Base-by-base conservation (phyloP, 2,329 filamentous ascomycete species). In the Gaeumannomyces sp. region DNA sequence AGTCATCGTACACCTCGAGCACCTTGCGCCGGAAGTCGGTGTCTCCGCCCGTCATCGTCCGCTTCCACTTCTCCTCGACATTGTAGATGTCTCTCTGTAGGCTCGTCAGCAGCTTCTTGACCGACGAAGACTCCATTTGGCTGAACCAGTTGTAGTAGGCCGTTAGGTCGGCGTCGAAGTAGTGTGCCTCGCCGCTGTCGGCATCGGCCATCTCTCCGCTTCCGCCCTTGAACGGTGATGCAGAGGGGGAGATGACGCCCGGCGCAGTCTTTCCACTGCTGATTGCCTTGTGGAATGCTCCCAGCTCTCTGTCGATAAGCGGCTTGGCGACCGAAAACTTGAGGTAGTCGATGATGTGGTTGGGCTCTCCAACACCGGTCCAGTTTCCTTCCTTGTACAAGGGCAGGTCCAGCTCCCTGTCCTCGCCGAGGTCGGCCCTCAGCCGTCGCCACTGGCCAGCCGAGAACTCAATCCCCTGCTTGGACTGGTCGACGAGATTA, bases 261-360 rank as follows among this genome's bases (percentile, higher is more conserved):
- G n/a, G 45, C 7, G 7, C 45, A 0, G 8, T 53, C 45, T 53
- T n/a, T n/a, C 8, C n/a, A 13, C 19, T 45, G n/a, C 70, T 50
- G 19, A 77, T 69, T 8, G 68, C 67, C 0, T 70, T 45, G 6
- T 74, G 61, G 14, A 85, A 74, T 0, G 69, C 70, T 1, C 66
- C 67, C 2, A 82, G 68, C 29, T 78, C 78, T 0, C 65, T 59
- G 0, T 77, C 71, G 13, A 85, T 77, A 0, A 73, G 72, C 0
- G 75, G 73, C 16, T 80, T 73, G 0, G 85, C 81, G 2, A 87
- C 76, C 0, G 73, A 67, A 25, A 86, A 89, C 67, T 84, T 87
- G 10, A 92, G 76, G 53, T 81, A 79, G 70, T 92, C 89, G 6
- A 89, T 79, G 4, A 91, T 83, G 65, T 90, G 84, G 0, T 66